Evolutionary conservation across 108 stramenopile genomes (phyloP).

Genomic region (Nitzschia sp.): DNA sequence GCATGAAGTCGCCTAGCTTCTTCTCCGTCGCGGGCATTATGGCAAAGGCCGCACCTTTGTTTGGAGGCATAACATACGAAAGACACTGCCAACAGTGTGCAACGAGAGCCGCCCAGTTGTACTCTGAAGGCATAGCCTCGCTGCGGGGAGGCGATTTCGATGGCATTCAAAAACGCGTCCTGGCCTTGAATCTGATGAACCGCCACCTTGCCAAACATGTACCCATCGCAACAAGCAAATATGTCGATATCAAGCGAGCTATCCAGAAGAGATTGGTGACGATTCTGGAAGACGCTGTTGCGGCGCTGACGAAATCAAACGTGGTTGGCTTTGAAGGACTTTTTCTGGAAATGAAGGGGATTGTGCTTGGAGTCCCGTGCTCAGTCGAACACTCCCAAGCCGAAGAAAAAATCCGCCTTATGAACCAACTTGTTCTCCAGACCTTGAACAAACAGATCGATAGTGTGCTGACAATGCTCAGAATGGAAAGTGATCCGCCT

Average conservation of each 20-base stretch:
- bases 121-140: conserved; percentile 25
- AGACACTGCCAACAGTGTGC: conserved; percentile 5
- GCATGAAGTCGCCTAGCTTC: not conserved
- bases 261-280: not conserved
- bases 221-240: not conserved
- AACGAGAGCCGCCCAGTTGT: conserved; percentile 8
- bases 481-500: conserved; percentile 12
- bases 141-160: conserved; percentile 36
- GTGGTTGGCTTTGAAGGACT: conserved; percentile 40
- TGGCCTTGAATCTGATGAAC: conserved; percentile 33
- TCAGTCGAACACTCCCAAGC: conserved; percentile 20
- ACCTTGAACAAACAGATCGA: conserved; percentile 33
- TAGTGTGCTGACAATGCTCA: conserved; percentile 4
- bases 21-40: not conserved
- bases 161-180: conserved; percentile 37
- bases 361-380: conserved; percentile 35
- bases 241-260: not conserved
- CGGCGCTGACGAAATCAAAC: not conserved
- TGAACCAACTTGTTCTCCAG: conserved; percentile 50
- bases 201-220: conserved; percentile 36
- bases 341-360: conserved; percentile 46
- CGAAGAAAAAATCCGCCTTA: conserved; percentile 33
- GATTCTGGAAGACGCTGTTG: not conserved
- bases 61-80: conserved; percentile 25
- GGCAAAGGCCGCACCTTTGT: not conserved